Percentiles rank a stretch among this genome's conserved stretches.
Evolutionary conservation across 345 rosid species (phyloP).

Genomic region (Limnanthes douglasii): DNA sequence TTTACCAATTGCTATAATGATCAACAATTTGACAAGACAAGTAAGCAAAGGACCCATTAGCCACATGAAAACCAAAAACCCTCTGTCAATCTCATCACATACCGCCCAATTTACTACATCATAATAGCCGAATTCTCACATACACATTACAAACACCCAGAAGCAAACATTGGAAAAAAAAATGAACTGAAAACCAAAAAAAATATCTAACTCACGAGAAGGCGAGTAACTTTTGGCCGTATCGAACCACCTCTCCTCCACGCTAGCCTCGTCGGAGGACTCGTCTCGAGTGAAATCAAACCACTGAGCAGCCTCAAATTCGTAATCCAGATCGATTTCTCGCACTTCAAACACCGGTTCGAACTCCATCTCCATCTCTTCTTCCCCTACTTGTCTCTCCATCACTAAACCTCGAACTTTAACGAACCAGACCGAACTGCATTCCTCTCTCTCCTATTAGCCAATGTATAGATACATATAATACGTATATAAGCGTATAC

Average conservation of each 20-base stretch:
- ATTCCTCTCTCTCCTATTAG: too few relatives aligned
- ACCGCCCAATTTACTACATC: background rate
- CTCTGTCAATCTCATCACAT: background rate
- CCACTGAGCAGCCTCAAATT: slow-evolving; percentile 76
- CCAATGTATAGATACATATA: too few relatives aligned
- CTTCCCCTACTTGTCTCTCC: slow-evolving; percentile 17
- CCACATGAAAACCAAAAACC: background rate
- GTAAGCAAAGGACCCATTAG: too few relatives aligned
- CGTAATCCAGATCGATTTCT: slow-evolving; percentile 72
- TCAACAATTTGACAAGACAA: too few relatives aligned
- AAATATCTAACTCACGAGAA: slow-evolving; percentile 51
- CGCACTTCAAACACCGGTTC: slow-evolving; percentile 51
- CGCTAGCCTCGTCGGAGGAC: slow-evolving; percentile 41
- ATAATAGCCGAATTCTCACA: background rate
- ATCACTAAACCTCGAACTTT: slow-evolving; percentile 8
- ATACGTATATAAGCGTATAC: too few relatives aligned
- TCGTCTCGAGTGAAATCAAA: slow-evolving; percentile 72
- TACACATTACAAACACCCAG: background rate
- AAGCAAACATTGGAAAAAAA: background rate
- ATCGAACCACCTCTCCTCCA: slow-evolving; percentile 72
- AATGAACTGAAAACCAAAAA: background rate
- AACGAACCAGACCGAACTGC: too few relatives aligned
- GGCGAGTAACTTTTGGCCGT: slow-evolving; percentile 56
- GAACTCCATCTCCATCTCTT: slow-evolving; percentile 41
- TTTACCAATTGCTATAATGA: background rate